Evolutionary conservation across 805 yeast genomes (phyloP).

Genomic region (Candida silvatica): DNA sequence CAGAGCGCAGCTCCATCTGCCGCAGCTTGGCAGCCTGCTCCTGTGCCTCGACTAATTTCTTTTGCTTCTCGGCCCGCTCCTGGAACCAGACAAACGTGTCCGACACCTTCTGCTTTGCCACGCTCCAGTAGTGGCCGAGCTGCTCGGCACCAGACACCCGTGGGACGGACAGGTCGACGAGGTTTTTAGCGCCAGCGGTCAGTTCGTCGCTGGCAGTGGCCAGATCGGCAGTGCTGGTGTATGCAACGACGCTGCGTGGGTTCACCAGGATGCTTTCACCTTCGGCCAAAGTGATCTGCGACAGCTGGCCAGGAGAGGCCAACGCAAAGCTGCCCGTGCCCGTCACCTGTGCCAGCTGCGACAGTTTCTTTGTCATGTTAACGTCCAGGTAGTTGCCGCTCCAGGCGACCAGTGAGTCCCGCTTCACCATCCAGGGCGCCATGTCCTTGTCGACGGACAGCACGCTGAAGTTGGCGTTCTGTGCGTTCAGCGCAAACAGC

Average conservation of each 20-base stretch:
- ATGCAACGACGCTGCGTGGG: constrained; percentile 33
- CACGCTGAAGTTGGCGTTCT: constrained; percentile 26
- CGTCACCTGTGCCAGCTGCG: constrained; percentile 8
- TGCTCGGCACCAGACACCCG: constrained; percentile 6
- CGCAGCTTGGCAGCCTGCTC: neutral
- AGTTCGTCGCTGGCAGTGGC: constrained; percentile 6
- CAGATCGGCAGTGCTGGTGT: constrained; percentile 8
- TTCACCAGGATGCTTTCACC: constrained; percentile 30
- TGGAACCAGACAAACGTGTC: too few relatives aligned
- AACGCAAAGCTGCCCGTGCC: constrained; percentile 35
- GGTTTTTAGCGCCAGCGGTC: constrained; percentile 8
- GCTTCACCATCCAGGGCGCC: constrained; percentile 29
- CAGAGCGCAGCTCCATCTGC: neutral
- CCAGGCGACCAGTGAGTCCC: constrained; percentile 36
- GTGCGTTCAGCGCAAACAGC: constrained; percentile 27
- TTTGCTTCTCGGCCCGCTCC: neutral
- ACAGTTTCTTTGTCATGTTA: constrained; percentile 2
- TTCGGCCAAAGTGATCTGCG: constrained; percentile 26
- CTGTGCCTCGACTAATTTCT: neutral
- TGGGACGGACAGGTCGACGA: constrained; percentile 19
- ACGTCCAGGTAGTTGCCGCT: constrained; percentile 29
- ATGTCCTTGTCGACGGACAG: constrained; percentile 18
- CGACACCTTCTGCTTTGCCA: neutral
- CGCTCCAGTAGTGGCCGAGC: neutral
- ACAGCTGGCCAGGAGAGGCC: constrained; percentile 30